Base-by-base conservation (phyloP, 148 eudicot species). In the Agrostemma githago region DNA sequence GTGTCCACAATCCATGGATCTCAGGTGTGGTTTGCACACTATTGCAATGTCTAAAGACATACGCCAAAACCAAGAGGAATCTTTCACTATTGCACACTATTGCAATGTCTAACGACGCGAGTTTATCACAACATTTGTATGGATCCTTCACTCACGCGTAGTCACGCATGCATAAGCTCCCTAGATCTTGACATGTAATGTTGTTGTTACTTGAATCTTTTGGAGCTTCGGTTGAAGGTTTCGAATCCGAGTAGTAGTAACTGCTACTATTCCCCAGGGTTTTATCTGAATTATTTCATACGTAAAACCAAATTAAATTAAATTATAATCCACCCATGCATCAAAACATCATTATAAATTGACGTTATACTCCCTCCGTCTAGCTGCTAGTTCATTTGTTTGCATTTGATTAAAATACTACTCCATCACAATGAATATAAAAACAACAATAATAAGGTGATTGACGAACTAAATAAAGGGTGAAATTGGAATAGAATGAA, bases 61-160 rank as follows among this genome's bases (percentile, higher is more conserved):
- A 57, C 8, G 14, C 72, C 72, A 34, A 34, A 12, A 51, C 72
- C 72, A 6, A 34, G 63, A 60, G 63, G 63, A 60, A 60, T 11
- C 63, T 60, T 19, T 19, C 3, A 60, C 42, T 12, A 56, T 67
- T 0, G 9, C 0, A 61, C 75, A 72, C 6, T 67, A 72, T 19
- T 20, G 8, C 20, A 17, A 43, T 3, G 11, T 4, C 20, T 39
- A 56, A 10, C 21, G 43, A 20, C 5, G 20, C 66, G 0, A 62
- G 15, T 8, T 26, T 14, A 34, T 62, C 40, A 34, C 66, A 62
- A 62, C 66, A 62, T 26, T 62, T 62, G 66, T 26, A 26, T 8
- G n/a, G 3, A 10, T 4, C 66, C 66, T 34, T 62, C 66, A 12
- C 66, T n/a, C n/a, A n/a, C 38, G 16, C 40, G 39, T n/a, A n/a